phyloP scores from a whole-genome alignment of 2,329 filamentous ascomycete genomes.

The Pseudogymnoascus sp. region DNA sequence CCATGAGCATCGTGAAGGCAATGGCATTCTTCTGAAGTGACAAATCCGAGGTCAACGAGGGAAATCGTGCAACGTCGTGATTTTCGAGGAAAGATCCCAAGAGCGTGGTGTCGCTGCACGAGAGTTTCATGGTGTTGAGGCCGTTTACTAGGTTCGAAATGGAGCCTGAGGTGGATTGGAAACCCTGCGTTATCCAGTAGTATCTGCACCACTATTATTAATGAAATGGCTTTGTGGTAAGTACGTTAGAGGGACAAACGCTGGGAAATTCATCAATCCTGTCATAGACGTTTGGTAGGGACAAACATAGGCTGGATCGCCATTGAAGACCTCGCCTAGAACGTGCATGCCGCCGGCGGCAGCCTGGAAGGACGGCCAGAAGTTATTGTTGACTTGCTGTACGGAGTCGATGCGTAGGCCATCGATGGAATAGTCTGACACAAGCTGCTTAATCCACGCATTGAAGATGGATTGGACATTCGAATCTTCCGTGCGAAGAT shows the following conservation, averaged over 20 bases:
- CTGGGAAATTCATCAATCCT: conserved; percentile 36
- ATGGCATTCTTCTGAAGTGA: conserved; percentile 37
- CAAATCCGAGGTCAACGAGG: conserved; percentile 21
- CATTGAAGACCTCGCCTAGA: conserved; percentile 39
- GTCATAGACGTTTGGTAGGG: conserved; percentile 36
- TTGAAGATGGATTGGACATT: conserved; percentile 32
- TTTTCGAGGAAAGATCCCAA: conserved; percentile 36
- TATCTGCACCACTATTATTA: neutral
- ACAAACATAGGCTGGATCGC: conserved; percentile 33
- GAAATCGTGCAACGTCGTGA: conserved; percentile 36
- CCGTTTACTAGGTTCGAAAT: conserved; percentile 12
- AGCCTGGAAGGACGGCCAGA: conserved; percentile 33
- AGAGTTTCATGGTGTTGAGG: conserved; percentile 9
- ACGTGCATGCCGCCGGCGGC: conserved; percentile 35
- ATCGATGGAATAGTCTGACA: conserved; percentile 39
- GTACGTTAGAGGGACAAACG: neutral
- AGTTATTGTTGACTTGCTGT: conserved; percentile 37
- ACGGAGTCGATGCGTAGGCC: conserved; percentile 43
- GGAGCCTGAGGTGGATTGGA: conserved; percentile 13
- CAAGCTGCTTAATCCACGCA: conserved; percentile 33
- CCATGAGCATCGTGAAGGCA: conserved; percentile 40
- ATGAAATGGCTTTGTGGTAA: neutral
- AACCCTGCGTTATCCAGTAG: conserved; percentile 13
- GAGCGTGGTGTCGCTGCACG: conserved; percentile 27
- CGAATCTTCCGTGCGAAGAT: conserved; percentile 35